Percentiles rank a stretch among this genome's conserved stretches.
phyloP scores from a whole-genome alignment of 345 rosid genomes.

The Eucalyptus erythrocorys region DNA sequence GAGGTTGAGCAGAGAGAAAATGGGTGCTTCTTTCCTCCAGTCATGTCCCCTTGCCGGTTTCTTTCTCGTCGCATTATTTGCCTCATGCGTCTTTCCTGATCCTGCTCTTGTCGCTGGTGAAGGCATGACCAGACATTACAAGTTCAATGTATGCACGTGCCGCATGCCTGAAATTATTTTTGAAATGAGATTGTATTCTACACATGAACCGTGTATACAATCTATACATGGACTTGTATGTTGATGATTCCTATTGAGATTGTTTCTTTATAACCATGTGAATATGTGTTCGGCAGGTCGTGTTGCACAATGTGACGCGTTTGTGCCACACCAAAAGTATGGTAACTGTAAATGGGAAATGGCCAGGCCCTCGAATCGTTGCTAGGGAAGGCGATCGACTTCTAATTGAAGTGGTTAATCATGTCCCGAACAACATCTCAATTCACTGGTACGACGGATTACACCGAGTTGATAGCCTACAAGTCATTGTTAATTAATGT shows the following conservation, averaged over 20 bases:
- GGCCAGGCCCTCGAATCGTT: conserved; percentile 40
- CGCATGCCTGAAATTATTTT: neutral
- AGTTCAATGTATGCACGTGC: conserved; percentile 36
- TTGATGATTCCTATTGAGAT: neutral
- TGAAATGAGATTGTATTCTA: neutral
- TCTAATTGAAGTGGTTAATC: conserved; percentile 38
- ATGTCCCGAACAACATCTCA: conserved; percentile 35
- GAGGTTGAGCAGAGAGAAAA: neutral
- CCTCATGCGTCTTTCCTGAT: conserved; percentile 11
- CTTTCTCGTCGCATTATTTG: conserved; percentile 3
- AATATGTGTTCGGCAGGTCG: conserved; percentile 10
- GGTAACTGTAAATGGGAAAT: conserved; percentile 44
- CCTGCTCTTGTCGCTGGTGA: conserved; percentile 12
- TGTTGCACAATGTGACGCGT: conserved; percentile 30
- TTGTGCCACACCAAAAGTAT: conserved; percentile 47
- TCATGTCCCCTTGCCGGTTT: neutral
- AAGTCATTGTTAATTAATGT: neutral
- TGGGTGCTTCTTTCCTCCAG: neutral
- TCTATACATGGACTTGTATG: neutral
- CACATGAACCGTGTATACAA: neutral
- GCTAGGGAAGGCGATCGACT: conserved; percentile 53
- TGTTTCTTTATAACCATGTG: neutral
- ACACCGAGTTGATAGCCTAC: neutral
- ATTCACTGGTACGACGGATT: conserved; percentile 31
- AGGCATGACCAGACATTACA: conserved; percentile 65